Evolutionary conservation across 2,329 filamentous ascomycete genomes (phyloP).

Genomic region (Rasamsonia emersonii): DNA sequence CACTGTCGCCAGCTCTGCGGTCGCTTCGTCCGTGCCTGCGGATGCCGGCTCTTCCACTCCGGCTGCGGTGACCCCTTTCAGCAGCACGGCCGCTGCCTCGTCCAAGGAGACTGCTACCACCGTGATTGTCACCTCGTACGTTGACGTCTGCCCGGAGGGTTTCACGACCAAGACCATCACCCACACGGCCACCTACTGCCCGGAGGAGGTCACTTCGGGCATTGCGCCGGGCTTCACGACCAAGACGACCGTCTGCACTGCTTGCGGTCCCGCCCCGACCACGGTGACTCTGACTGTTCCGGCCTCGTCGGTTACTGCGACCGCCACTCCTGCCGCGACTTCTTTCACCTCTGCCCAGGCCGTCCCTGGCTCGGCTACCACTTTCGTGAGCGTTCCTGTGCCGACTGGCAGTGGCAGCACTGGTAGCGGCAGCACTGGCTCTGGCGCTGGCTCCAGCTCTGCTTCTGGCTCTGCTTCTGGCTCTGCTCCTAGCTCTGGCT

Average conservation of each 20-base stretch:
- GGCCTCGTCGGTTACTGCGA: slow-evolving; percentile 1
- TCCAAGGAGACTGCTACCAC: slow-evolving; percentile 24
- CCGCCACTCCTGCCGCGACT: neutral
- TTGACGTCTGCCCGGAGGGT: slow-evolving; percentile 34
- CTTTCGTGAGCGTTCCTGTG: too few species aligned
- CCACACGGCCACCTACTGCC: slow-evolving; percentile 30
- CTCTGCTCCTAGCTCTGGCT: neutral
- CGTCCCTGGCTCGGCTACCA: too few species aligned
- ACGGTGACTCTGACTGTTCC: slow-evolving; percentile 30
- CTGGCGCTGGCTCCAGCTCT: too few species aligned
- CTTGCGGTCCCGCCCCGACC: slow-evolving; percentile 29
- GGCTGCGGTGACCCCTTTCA: neutral
- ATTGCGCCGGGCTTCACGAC: slow-evolving; percentile 30
- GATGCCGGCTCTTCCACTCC: neutral
- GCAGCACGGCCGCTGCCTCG: neutral
- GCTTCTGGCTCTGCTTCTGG: too few species aligned
- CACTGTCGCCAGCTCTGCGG: slow-evolving; percentile 1
- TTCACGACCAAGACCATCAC: slow-evolving; percentile 34
- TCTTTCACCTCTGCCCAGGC: neutral
- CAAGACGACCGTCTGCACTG: slow-evolving; percentile 31
- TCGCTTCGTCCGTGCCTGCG: neutral
- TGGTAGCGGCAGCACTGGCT: too few species aligned
- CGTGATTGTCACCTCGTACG: slow-evolving; percentile 32
- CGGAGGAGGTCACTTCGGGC: slow-evolving; percentile 21
- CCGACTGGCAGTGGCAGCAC: too few species aligned